These are phyloP conservation scores for Rubia tinctorum DNA, from an alignment of 305 asterid species.

Conservation along the genomic window DNA sequence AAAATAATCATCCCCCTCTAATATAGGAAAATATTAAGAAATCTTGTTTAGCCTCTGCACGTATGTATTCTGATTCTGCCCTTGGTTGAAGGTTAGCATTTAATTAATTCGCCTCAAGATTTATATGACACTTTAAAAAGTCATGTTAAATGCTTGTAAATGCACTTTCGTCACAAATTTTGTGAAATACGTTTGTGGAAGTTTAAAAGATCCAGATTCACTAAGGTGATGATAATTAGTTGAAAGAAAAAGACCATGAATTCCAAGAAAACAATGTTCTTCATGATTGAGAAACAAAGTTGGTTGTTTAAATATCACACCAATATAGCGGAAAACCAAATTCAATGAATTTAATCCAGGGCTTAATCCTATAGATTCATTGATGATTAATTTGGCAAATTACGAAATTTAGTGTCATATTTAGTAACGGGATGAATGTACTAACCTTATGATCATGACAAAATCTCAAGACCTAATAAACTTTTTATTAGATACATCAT, in stretches of 20 bases:
- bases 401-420: not conserved
- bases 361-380: not conserved
- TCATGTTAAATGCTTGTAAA: too few species aligned
- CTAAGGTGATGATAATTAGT: not conserved
- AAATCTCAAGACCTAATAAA: not conserved
- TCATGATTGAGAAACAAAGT: conserved; percentile 10
- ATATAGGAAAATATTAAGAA: too few species aligned
- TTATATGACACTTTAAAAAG: too few species aligned
- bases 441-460: not conserved
- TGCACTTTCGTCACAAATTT: too few species aligned
- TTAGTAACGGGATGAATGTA: not conserved
- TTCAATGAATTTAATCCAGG: conserved; percentile 10
- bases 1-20: too few species aligned
- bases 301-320: not conserved
- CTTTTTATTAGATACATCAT: not conserved
- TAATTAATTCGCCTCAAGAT: too few species aligned
- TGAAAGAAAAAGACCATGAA: conserved; percentile 15
- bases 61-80: too few species aligned
- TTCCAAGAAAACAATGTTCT: not conserved
- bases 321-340: not conserved
- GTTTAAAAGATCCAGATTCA: not conserved
- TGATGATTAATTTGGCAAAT: conserved; percentile 5
- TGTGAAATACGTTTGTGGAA: not conserved
- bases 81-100: too few species aligned
- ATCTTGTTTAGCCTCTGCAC: too few species aligned